Percentiles rank a stretch among this genome's conserved stretches.
Conservation (phyloP, 129 eudicot genomes). For the Helianthus annuus region DNA sequence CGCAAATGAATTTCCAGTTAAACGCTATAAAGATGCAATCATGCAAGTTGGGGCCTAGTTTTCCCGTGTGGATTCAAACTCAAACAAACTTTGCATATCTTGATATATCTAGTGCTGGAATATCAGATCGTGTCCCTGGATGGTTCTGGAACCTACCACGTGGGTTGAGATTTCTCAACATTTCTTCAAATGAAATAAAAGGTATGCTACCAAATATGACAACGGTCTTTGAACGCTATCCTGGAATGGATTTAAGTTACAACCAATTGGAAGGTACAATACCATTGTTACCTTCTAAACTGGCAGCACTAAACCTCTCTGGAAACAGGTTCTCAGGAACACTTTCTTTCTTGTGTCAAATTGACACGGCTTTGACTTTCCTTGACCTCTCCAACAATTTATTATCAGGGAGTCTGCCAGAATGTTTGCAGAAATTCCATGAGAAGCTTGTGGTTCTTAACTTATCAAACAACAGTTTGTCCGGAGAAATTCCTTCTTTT, state of each 20-base stretch:
- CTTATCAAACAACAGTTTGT: conserved; percentile 28
- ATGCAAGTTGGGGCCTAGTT: conserved; percentile 40
- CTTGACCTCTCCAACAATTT: conserved; percentile 32
- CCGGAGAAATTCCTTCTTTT: conserved; percentile 21
- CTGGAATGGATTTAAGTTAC: conserved; percentile 26
- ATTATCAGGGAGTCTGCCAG: conserved; percentile 22
- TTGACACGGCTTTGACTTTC: neutral
- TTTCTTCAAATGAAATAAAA: conserved; percentile 31
- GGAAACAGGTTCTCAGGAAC: conserved; percentile 34
- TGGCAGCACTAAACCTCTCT: conserved; percentile 23
- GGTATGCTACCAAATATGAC: conserved; percentile 36
- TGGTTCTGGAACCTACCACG: conserved; percentile 37
- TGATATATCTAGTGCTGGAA: conserved; percentile 40
- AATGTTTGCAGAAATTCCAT: conserved; percentile 4
- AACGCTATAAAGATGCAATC: conserved; percentile 2
- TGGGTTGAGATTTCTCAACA: conserved; percentile 7
- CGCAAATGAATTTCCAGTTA: conserved; percentile 24
- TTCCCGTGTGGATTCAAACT: conserved; percentile 46
- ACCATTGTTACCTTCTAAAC: neutral
- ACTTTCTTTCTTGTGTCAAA: conserved; percentile 15
- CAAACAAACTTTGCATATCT: conserved; percentile 20
- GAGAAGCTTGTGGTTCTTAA: conserved; percentile 15
- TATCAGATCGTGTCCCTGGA: conserved; percentile 38
- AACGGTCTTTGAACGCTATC: neutral
- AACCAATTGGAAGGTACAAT: conserved; percentile 8